Base-by-base conservation (phyloP, 108 stramenopile genomes). In the Discostella stelligeroides region DNA sequence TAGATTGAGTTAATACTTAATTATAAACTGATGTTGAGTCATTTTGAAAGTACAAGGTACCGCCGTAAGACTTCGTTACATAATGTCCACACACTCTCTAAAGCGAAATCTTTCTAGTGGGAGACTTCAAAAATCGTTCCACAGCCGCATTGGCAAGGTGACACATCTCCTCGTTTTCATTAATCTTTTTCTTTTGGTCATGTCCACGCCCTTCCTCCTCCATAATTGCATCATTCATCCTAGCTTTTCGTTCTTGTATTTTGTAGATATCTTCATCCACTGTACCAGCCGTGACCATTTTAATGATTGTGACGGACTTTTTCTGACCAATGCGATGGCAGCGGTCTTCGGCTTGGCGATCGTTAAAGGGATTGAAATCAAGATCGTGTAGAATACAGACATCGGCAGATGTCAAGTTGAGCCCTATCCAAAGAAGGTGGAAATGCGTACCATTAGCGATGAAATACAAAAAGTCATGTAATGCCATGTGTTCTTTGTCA, bases 281-380 rank as follows among this genome's bases (percentile, higher is more conserved):
- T 17, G 92, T 91, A 24, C 79, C 80, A 29, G 74, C 50, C 12
- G 90, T 76, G 14, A 94, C 83, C 78, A 94, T 75, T 59, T 91
- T 89, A 45, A 88, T 85, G 20, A 94, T 81, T 0, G 84, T 87
- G 24, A 90, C 89, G 21, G 85, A 83, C 58, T 85, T 85, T 50
- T 75, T 88, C 60, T 92, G 92, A 29, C 92, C 92, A 56, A 90
- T 92, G n/a, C 91, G 79, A 81, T 76, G 75, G 23, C 47, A 76
- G 30, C 64, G 63, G 67, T 96, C 93, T 86, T 96, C 91, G 13
- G 98, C 98, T 66, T 99, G 98, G 49, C 88, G 69, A 79, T 99
- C 98, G 58, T 94, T 95, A 79, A 95, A 92, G 10, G 98, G 98
- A 71, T 98, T 98, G 83, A 97, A 98, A 76, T 97, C 95, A 24